These are phyloP conservation scores for thale cress (Arabidopsis thaliana) DNA, from an alignment of 345 rosid species.

Conservation along the genomic window DNA sequence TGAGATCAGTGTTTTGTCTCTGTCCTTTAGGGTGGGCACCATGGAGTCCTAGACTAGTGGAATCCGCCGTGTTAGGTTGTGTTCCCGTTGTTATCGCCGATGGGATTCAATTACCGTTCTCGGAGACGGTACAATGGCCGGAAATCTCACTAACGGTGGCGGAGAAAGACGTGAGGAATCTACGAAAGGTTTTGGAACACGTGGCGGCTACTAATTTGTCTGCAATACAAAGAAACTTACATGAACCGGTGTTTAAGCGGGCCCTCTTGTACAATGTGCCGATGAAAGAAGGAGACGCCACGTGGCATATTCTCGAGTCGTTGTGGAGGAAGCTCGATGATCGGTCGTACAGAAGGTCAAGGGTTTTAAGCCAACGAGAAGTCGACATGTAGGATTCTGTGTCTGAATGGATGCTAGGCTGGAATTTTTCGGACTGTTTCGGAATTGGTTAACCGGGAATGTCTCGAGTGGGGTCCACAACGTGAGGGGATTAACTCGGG, in stretches of 20 bases:
- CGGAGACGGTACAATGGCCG: conserved; percentile 68
- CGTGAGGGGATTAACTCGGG: conserved; percentile 19
- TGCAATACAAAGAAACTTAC: conserved; percentile 63
- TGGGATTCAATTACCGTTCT: conserved; percentile 80
- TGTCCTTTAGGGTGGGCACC: conserved; percentile 99
- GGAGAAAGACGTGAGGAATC: conserved; percentile 71
- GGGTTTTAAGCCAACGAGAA: conserved; percentile 46
- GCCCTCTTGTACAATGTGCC: conserved; percentile 66
- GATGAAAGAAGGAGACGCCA: conserved; percentile 73
- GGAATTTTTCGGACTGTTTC: conserved; percentile 26
- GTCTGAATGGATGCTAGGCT: conserved; percentile 48
- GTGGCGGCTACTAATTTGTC: conserved; percentile 80
- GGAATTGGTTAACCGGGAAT: conserved; percentile 26
- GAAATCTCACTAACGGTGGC: conserved; percentile 83
- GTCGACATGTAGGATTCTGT: conserved; percentile 33
- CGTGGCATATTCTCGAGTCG: conserved; percentile 74
- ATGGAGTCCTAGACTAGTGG: conserved; percentile 96
- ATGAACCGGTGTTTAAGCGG: conserved; percentile 65
- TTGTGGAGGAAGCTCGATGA: conserved; percentile 54
- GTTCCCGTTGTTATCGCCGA: conserved; percentile 93
- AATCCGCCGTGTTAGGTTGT: conserved; percentile 85
- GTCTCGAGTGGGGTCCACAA: conserved; percentile 41
- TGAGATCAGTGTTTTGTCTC: conserved; percentile 78
- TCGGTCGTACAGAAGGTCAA: conserved; percentile 59
- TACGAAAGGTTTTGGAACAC: conserved; percentile 65